Base-by-base conservation (phyloP, 2,329 filamentous ascomycete genomes). In the Clarireedia monteithiana region DNA sequence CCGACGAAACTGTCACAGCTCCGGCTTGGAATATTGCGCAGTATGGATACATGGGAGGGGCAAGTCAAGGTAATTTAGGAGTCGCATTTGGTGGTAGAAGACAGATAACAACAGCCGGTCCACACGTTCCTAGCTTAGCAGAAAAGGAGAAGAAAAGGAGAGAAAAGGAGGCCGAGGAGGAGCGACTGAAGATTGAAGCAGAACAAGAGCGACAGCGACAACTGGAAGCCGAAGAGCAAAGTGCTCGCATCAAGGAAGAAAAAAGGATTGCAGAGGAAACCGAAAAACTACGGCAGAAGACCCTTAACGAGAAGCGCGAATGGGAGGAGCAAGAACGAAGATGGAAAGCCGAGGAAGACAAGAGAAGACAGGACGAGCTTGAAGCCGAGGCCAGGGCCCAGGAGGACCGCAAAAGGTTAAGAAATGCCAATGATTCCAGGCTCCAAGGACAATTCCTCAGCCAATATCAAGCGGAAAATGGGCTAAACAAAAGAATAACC, bases 21-120 rank as follows among this genome's bases (percentile, higher is more conserved):
- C 94, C 94, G 0, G 94, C 94, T 1, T 99, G 94, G 94, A 99
- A 97, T 69, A 97, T 97, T 64, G 88, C 91, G 56, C 94, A 99
- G 69, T 99, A 99, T 69, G 91, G 94, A 6, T 99, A 96, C 72
- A 94, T 97, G 87, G 94, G 94, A 57, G 94, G 94, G 49, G 94
- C 94, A 26, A 96, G 89, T 67, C 94, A 99, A 70, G 92, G 90
- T 3, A 97, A 95, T 65, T 84, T 96, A 59, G 94, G 94, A 17
- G 90, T 99, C 64, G 84, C 89, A 10, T 97, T 97, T 71, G 94
- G 94, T 55, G 89, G 86, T 17, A 83, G 91, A 64, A 83, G 94
- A 58, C 94, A 99, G 73, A 97, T 99, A 68, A 97, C 91, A 7
- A 90, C 80, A 64, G 82, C 89, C 14, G 79, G 83, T 34, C 94